A percentile compares a stretch with the other conserved stretches of the same genome.
These are phyloP conservation scores for Harringtonia lauricola DNA, from an alignment of 2,329 filamentous ascomycete species.

Conservation along the genomic window DNA sequence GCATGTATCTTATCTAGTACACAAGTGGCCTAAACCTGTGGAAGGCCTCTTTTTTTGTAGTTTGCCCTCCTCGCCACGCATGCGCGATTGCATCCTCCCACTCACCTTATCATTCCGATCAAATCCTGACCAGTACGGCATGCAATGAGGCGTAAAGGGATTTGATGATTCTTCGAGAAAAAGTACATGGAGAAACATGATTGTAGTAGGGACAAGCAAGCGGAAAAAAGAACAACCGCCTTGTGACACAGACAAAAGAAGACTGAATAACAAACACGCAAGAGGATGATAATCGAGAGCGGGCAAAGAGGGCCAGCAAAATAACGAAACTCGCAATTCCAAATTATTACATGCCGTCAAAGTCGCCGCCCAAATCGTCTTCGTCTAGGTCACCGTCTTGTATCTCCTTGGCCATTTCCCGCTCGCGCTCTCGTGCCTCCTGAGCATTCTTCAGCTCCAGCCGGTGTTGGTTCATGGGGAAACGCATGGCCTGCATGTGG, in stretches of 20 bases:
- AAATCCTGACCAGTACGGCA: neutral
- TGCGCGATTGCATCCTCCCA: no score
- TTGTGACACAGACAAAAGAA: no score
- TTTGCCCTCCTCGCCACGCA: no score
- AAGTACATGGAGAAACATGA: neutral
- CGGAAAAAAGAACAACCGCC: neutral
- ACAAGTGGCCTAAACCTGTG: no score
- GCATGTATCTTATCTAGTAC: no score
- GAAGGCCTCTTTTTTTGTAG: no score
- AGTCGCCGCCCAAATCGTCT: constrained; percentile 89
- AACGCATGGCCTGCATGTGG: constrained; percentile 75
- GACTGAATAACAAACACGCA: neutral
- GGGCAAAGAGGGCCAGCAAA: neutral
- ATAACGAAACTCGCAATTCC: no score
- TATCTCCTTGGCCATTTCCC: constrained; percentile 97
- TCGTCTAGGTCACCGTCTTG: constrained; percentile 95
- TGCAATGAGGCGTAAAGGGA: neutral
- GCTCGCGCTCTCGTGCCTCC: constrained; percentile 91
- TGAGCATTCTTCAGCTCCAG: constrained; percentile 96
- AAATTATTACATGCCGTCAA: constrained; percentile 73
- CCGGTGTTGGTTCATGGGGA: constrained; percentile 98
- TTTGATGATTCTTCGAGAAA: neutral
- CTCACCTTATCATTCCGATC: no score
- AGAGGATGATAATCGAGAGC: neutral
- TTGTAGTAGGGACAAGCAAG: constrained; percentile 1